Evolutionary conservation across 2,329 filamentous ascomycete species (phyloP).

Genomic region (Cladosporium phlei): DNA sequence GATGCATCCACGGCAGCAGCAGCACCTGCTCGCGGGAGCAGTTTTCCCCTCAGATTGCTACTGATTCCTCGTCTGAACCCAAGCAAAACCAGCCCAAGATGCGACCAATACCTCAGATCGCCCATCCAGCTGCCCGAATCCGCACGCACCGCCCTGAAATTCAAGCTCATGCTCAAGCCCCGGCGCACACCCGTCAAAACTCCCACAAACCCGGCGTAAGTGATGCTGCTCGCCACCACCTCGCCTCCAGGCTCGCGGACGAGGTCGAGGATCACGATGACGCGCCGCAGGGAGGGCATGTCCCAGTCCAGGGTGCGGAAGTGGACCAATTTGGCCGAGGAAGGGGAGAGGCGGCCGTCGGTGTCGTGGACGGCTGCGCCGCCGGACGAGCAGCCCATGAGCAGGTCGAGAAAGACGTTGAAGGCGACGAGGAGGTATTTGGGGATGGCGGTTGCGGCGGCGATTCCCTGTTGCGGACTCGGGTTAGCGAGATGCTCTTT

Average conservation of each 20-base stretch:
- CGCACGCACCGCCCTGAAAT: conserved; percentile 49
- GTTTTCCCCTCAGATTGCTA: conserved; percentile 44
- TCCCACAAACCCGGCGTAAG: conserved; percentile 51
- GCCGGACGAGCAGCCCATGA: conserved; percentile 63
- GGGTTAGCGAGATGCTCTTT: conserved; percentile 53
- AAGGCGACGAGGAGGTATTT: conserved; percentile 58
- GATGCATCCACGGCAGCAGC: conserved; percentile 1
- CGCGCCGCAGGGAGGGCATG: conserved; percentile 40
- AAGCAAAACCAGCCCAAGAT: conserved; percentile 51
- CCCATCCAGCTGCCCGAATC: conserved; percentile 29
- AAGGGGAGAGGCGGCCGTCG: background rate
- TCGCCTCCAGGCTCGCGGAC: conserved; percentile 29
- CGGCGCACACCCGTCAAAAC: conserved; percentile 48
- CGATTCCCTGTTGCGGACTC: no score
- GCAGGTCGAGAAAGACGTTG: conserved; percentile 59
- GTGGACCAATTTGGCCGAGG: conserved; percentile 45
- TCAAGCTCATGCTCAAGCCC: conserved; percentile 45
- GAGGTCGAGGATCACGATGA: conserved; percentile 40
- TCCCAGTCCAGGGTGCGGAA: conserved; percentile 51
- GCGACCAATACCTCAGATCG: conserved; percentile 42
- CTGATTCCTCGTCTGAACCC: conserved; percentile 52
- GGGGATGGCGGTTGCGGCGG: conserved; percentile 47
- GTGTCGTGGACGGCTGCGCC: conserved; percentile 30
- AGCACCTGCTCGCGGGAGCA: conserved; percentile 30
- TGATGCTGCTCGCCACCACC: conserved; percentile 45